A percentile compares a stretch with the other conserved stretches of the same genome.
Evolutionary conservation across 495 filamentous ascomycete species (phyloP).

Genomic region (Venustampulla echinocandica): DNA sequence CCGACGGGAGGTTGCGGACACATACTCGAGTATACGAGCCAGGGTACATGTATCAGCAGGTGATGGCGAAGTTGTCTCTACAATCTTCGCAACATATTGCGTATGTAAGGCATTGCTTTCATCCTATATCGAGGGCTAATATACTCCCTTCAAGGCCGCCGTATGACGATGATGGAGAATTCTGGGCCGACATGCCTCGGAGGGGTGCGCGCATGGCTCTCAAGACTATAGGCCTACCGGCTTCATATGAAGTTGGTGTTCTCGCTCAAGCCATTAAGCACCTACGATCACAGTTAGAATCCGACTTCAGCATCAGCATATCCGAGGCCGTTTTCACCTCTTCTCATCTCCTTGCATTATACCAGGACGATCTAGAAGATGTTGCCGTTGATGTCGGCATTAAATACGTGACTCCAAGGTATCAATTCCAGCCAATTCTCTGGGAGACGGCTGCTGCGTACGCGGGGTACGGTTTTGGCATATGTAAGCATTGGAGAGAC

Average conservation of each 20-base stretch:
- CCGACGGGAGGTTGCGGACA: not conserved
- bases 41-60: slow-evolving; percentile 2
- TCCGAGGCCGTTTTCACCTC: slow-evolving; percentile 6
- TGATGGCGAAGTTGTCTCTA: slow-evolving; percentile 6
- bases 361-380: slow-evolving; percentile 8
- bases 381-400: not conserved
- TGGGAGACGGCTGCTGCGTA: slow-evolving; percentile 7
- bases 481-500: slow-evolving; percentile 9
- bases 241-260: slow-evolving; percentile 8
- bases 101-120: slow-evolving; percentile 2
- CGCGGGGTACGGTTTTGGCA: slow-evolving; percentile 7
- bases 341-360: slow-evolving; percentile 3
- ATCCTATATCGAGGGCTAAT: not conserved
- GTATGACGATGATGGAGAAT: slow-evolving; percentile 2
- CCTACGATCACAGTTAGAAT: slow-evolving; percentile 4
- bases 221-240: slow-evolving; percentile 2
- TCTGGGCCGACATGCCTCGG: slow-evolving; percentile 1
- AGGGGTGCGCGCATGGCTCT: slow-evolving; percentile 1
- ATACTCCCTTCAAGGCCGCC: slow-evolving; percentile 1
- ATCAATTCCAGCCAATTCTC: slow-evolving; percentile 2
- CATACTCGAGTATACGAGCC: slow-evolving; percentile 3
- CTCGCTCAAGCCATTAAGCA: slow-evolving; percentile 3
- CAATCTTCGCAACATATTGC: slow-evolving; percentile 8
- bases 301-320: slow-evolving; percentile 3
- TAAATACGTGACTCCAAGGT: slow-evolving; percentile 3